Base-by-base conservation (phyloP, 192 early-diverging fungal species). In the Podila clonocystis region DNA sequence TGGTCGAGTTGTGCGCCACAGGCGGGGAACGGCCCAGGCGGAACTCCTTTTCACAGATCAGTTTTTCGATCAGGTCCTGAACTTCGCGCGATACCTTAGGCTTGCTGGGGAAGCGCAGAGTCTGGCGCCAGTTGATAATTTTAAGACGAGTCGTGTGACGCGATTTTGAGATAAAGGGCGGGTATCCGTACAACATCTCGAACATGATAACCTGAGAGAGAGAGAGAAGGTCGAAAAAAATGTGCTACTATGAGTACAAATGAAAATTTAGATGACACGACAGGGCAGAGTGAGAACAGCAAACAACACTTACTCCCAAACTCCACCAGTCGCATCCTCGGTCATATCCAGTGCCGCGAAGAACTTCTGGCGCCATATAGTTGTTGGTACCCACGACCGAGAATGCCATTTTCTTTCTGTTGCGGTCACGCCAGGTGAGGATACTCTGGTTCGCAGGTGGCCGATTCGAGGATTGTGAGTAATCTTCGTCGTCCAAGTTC, bases 311-410 rank as follows among this genome's bases (percentile, higher is more conserved):
- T 85, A 93, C 91, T n/a, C 92, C 92, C 9, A 92, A 80, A 48
- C 87, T 89, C 92, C 92, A 93, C 92, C 92, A 93, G 72, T 93
- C 92, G 68, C 90, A 92, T 36, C 85, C 76, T 17, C 65, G 71
- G 60, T 85, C 75, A 50, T 84, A 85, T 41, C 84, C 84, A 22
- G 80, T 78, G 28, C 80, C 80, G 13, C 84, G 74, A 59, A 97
- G 85, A 24, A 96, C 91, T 78, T 97, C 96, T 11, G 94, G 93
- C 9, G 95, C 95, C 95, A 97, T 97, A 88, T 97, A 97, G 82
- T 97, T 95, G 45, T 95, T 95, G 34, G 91, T 91, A 9, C 96
- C 96, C 9, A 97, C 96, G 57, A 97, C 89, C 0, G 94, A 94
- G 72, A 90, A 95, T 3, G 91, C 94, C 75, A 85, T 77, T 30